Evolutionary conservation across 805 yeast genomes (phyloP).

Genomic region (Jamesozyma jinghongensis): DNA sequence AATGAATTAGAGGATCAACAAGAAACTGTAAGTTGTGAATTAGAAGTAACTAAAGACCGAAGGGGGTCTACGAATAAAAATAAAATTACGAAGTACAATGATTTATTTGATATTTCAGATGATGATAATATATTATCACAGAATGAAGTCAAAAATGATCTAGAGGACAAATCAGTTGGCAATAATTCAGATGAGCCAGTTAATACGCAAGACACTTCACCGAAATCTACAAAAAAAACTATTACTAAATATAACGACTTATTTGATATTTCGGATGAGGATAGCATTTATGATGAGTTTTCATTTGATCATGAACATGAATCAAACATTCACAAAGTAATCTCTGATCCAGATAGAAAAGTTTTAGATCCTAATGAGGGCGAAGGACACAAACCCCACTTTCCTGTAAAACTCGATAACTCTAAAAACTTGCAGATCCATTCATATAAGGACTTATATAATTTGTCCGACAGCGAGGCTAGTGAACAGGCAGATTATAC

Average conservation of each 20-base stretch:
- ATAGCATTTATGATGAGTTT: not conserved
- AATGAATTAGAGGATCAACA: not conserved
- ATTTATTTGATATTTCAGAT: slow-evolving; percentile 8
- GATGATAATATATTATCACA: too few species aligned
- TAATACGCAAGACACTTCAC: too few species aligned
- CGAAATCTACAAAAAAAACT: too few species aligned
- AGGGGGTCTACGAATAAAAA: not conserved
- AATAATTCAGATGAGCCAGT: too few species aligned
- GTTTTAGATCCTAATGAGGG: too few species aligned
- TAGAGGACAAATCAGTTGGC: too few species aligned
- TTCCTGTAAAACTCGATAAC: not conserved
- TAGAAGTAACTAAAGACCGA: not conserved
- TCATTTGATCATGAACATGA: too few species aligned
- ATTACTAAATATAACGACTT: not conserved
- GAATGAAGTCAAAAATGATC: too few species aligned
- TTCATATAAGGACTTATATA: slow-evolving; percentile 16
- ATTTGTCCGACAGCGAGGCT: slow-evolving; percentile 17
- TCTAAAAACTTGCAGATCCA: not conserved
- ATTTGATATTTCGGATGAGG: slow-evolving; percentile 4
- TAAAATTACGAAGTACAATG: slow-evolving; percentile 5
- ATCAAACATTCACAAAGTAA: too few species aligned
- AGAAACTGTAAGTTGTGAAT: slow-evolving; percentile 1
- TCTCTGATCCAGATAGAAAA: too few species aligned
- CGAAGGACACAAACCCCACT: too few species aligned
- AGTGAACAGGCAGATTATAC: not conserved